Evolutionary conservation across 176 grass and related monocot genomes (phyloP).

Genomic region (Hordeum marinum): DNA sequence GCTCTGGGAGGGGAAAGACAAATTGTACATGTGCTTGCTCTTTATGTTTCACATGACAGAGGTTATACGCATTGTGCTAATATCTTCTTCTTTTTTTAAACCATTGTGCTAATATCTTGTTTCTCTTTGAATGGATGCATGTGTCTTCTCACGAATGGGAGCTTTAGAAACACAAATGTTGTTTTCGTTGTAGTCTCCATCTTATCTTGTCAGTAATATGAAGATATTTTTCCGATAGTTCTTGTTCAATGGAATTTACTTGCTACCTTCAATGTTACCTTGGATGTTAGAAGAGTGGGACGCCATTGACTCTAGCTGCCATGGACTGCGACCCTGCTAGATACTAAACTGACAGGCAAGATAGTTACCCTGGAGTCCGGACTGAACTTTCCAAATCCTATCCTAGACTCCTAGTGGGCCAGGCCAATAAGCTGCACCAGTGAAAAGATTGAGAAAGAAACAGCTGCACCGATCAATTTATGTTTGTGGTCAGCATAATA

Average conservation of each 20-base stretch:
- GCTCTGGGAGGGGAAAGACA: too few relatives aligned
- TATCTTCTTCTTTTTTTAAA: too few relatives aligned
- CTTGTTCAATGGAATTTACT: neutral
- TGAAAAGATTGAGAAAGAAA: neutral
- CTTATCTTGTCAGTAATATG: neutral
- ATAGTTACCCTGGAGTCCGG: neutral
- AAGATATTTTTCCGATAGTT: neutral
- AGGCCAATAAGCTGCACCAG: neutral
- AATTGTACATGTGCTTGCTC: neutral
- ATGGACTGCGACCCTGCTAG: neutral
- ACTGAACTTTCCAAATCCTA: neutral
- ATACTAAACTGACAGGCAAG: neutral
- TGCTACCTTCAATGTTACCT: neutral
- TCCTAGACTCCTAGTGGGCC: neutral
- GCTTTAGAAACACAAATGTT: neutral
- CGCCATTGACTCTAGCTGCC: neutral
- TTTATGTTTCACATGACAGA: neutral
- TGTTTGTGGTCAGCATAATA: neutral
- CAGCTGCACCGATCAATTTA: neutral
- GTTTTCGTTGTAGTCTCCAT: neutral
- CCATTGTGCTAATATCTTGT: neutral
- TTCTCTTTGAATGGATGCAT: neutral
- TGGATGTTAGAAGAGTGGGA: neutral
- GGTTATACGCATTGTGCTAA: neutral
- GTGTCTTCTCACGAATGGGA: neutral